Evolutionary conservation across 176 grass and related monocot species (phyloP).

Genomic region (Carex scoparia): DNA sequence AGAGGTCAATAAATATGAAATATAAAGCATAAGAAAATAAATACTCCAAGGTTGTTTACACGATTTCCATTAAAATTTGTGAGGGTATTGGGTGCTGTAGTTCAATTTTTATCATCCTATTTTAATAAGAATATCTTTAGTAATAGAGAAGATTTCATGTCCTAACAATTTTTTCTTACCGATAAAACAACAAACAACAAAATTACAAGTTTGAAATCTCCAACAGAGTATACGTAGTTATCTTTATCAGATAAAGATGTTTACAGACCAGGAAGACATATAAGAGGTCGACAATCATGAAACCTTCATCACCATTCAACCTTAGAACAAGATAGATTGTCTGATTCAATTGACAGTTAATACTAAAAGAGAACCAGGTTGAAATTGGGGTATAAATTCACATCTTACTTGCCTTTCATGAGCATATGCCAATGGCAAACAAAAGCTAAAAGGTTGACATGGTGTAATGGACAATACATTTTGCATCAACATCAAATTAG

Average conservation of each 20-base stretch:
- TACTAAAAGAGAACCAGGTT: background rate
- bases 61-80: no score
- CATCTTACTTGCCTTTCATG: background rate
- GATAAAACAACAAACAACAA: background rate
- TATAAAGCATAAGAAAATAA: background rate
- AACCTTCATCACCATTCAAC: background rate
- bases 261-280: background rate
- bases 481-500: background rate
- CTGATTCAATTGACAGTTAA: background rate
- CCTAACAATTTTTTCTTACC: background rate
- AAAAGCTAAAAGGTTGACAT: background rate
- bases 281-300: background rate
- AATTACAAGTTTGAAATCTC: background rate
- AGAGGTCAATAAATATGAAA: background rate
- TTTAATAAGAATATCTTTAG: background rate
- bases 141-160: background rate
- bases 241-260: background rate
- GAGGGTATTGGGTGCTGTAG: background rate
- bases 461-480: background rate
- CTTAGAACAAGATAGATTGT: background rate
- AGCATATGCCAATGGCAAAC: constrained; percentile 16
- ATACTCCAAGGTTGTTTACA: no score
- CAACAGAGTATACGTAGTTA: background rate
- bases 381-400: background rate
- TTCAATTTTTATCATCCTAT: background rate